Percentiles rank a stretch among this genome's conserved stretches.
These are phyloP conservation scores for Leptographium wingfieldii DNA, from an alignment of 2,329 filamentous ascomycete species.

Conservation along the genomic window DNA sequence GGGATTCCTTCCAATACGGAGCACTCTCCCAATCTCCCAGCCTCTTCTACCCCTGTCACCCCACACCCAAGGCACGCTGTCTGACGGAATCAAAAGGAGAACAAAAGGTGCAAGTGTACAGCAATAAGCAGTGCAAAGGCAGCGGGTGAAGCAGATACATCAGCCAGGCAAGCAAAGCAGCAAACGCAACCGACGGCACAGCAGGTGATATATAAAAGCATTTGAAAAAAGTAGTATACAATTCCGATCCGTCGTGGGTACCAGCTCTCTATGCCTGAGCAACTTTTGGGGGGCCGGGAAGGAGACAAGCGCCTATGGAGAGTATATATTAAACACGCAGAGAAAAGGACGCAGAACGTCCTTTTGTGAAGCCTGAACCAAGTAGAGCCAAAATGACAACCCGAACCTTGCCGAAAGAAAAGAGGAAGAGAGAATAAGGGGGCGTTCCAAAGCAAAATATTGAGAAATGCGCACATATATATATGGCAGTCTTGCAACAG, in stretches of 20 bases:
- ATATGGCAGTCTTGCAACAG: conserved; percentile 13
- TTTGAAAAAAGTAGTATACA: conserved; percentile 9
- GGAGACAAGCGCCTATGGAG: conserved; percentile 12
- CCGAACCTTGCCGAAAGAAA: conserved; percentile 7
- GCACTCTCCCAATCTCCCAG: neutral
- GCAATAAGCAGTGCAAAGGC: neutral
- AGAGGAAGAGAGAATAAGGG: conserved; percentile 12
- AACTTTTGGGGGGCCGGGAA: conserved; percentile 4
- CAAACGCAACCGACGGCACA: neutral
- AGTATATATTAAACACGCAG: conserved; percentile 12
- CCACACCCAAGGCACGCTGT: neutral
- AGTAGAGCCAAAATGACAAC: conserved; percentile 1
- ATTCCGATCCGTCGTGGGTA: conserved; percentile 7
- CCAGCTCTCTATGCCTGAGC: conserved; percentile 11
- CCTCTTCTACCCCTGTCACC: neutral
- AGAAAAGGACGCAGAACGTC: neutral
- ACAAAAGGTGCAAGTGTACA: neutral
- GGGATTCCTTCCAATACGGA: too few relatives aligned
- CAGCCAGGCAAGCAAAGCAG: neutral
- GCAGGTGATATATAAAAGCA: conserved; percentile 2
- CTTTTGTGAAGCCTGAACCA: conserved; percentile 8
- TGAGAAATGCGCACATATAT: neutral
- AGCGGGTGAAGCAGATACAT: neutral
- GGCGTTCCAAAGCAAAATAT: conserved; percentile 8
- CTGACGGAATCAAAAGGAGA: neutral